These are phyloP conservation scores for Cephalotrichum gorgonifer DNA, from an alignment of 2,329 filamentous ascomycete species.

Conservation along the genomic window DNA sequence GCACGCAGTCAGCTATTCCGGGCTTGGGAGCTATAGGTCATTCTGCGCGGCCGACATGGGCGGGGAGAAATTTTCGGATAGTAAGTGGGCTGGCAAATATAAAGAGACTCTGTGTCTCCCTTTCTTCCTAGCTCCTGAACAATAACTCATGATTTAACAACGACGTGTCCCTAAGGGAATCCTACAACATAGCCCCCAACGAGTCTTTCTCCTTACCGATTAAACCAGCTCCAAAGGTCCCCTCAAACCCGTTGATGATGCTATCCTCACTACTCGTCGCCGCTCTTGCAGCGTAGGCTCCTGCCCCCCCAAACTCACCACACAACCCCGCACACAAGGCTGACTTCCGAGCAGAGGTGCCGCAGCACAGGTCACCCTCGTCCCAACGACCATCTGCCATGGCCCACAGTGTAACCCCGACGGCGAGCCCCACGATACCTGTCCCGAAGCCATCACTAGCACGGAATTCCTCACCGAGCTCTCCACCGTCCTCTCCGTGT, in stretches of 20 bases:
- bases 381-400: neutral
- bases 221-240: no score
- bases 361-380: neutral
- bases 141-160: no score
- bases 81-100: no score
- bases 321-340: neutral
- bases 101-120: no score
- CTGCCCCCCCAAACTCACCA: neutral
- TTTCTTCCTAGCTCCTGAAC: no score
- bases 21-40: neutral
- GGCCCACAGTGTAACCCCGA: neutral
- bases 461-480: neutral
- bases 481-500: no score
- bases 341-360: neutral
- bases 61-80: no score
- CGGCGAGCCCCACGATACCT: neutral
- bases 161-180: no score
- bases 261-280: no score
- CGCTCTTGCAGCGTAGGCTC: neutral
- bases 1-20: neutral
- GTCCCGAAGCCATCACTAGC: neutral
- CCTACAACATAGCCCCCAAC: no score
- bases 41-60: neutral
- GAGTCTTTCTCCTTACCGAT: no score
- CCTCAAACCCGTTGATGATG: no score